Conservation (phyloP, 805 yeast genomes). For the Hanseniaspora singularis region DNA sequence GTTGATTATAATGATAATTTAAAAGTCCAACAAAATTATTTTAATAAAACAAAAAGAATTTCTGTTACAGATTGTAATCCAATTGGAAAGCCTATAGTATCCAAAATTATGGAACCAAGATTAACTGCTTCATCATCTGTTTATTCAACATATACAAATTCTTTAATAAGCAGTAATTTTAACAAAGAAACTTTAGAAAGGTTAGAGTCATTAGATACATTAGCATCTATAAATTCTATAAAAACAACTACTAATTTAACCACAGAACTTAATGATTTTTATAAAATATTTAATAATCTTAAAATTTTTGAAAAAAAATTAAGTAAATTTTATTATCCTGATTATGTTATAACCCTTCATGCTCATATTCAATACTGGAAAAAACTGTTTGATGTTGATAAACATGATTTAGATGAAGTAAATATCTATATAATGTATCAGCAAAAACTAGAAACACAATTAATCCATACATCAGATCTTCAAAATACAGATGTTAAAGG, state of each 20-base stretch:
- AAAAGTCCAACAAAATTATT: not conserved
- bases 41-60: not conserved
- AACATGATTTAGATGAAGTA: not conserved
- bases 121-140: too few species aligned
- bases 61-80: not conserved
- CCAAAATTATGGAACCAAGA: too few species aligned
- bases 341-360: not conserved
- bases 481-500: not conserved
- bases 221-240: too few species aligned
- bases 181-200: too few species aligned
- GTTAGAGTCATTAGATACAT: too few species aligned
- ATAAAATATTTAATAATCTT: too few species aligned
- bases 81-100: not conserved
- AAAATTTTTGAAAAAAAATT: not conserved
- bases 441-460: constrained; percentile 8
- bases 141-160: too few species aligned
- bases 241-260: too few species aligned
- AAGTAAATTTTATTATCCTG: not conserved
- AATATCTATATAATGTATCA: constrained; percentile 11
- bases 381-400: not conserved
- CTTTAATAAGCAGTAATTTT: too few species aligned
- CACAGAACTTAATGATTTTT: too few species aligned
- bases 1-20: not conserved
- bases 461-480: not conserved
- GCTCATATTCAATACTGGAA: not conserved